These are phyloP conservation scores for Pyrenophora tritici-repentis DNA, from an alignment of 2,329 filamentous ascomycete species.

Conservation along the genomic window DNA sequence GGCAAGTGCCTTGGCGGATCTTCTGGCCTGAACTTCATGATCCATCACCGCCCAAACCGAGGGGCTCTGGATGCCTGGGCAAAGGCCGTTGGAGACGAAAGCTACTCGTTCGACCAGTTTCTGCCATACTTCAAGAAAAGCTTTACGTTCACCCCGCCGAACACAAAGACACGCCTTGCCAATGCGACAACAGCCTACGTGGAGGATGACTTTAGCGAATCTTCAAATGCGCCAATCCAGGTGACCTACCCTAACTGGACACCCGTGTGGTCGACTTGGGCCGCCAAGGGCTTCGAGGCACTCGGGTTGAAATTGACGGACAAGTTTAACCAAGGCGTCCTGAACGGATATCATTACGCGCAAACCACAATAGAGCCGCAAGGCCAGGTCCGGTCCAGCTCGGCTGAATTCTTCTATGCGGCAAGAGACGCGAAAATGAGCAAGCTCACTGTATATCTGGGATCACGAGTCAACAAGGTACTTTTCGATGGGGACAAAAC, in stretches of 20 bases:
- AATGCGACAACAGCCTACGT: not conserved
- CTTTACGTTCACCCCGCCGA: not conserved
- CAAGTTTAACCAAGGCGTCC: not conserved
- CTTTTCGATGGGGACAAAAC: constrained; percentile 37
- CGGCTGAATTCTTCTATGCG: not conserved
- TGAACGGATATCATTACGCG: not conserved
- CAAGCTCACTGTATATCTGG: constrained; percentile 34
- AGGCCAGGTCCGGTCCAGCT: not conserved
- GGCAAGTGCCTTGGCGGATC: constrained; percentile 5
- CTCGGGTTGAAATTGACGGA: not conserved
- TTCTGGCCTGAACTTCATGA: constrained; percentile 23
- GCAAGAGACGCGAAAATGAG: not conserved
- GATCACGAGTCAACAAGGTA: constrained; percentile 43
- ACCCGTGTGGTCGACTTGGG: constrained; percentile 1
- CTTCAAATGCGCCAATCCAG: not conserved
- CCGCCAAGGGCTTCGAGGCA: not conserved
- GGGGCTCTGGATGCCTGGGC: constrained; percentile 1
- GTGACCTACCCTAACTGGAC: not conserved
- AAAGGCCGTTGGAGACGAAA: not conserved
- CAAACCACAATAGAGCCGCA: not conserved
- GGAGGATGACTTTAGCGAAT: not conserved
- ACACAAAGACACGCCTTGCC: not conserved
- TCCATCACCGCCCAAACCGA: not conserved
- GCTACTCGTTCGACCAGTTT: not conserved
- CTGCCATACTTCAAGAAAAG: not conserved